phyloP scores from a whole-genome alignment of 2,329 filamentous ascomycete genomes.

The Exophiala phaeomuriformis region DNA sequence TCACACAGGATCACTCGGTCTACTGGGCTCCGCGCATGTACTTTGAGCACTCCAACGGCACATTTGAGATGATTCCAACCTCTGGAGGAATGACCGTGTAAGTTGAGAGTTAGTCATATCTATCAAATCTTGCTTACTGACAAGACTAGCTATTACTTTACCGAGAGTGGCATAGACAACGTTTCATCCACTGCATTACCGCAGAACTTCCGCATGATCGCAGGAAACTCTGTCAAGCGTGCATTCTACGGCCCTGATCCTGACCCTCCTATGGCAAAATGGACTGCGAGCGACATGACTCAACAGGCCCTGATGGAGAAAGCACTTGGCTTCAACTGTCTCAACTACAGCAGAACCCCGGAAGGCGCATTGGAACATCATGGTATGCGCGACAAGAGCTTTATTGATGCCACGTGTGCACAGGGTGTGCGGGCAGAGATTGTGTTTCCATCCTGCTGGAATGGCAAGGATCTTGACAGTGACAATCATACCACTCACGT shows the following conservation, averaged over 20 bases:
- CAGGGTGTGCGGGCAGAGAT: constrained; percentile 76
- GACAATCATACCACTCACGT: constrained; percentile 57
- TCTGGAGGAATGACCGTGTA: constrained; percentile 79
- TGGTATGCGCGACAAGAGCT: constrained; percentile 69
- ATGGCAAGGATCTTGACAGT: constrained; percentile 56
- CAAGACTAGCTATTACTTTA: constrained; percentile 68
- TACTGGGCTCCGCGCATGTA: constrained; percentile 80
- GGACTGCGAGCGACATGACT: constrained; percentile 57
- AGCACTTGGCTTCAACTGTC: constrained; percentile 87
- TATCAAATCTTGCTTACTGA: neutral
- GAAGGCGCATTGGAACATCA: constrained; percentile 77
- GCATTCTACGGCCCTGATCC: constrained; percentile 64
- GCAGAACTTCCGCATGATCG: constrained; percentile 70
- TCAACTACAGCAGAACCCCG: constrained; percentile 60
- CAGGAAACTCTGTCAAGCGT: constrained; percentile 61
- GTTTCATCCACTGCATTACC: constrained; percentile 55
- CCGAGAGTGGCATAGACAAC: constrained; percentile 36
- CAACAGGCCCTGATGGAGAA: constrained; percentile 69
- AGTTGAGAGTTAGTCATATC: constrained; percentile 31
- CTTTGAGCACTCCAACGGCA: constrained; percentile 63
- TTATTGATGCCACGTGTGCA: constrained; percentile 71
- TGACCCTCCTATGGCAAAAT: constrained; percentile 61
- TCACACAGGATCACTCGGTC: constrained; percentile 74
- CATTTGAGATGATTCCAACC: constrained; percentile 62
- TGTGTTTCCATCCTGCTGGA: constrained; percentile 87